A percentile compares a stretch with the other conserved stretches of the same genome.
These are phyloP conservation scores for Astrephomene gubernaculifera DNA, from an alignment of 139 green algal genomes.

Conservation along the genomic window DNA sequence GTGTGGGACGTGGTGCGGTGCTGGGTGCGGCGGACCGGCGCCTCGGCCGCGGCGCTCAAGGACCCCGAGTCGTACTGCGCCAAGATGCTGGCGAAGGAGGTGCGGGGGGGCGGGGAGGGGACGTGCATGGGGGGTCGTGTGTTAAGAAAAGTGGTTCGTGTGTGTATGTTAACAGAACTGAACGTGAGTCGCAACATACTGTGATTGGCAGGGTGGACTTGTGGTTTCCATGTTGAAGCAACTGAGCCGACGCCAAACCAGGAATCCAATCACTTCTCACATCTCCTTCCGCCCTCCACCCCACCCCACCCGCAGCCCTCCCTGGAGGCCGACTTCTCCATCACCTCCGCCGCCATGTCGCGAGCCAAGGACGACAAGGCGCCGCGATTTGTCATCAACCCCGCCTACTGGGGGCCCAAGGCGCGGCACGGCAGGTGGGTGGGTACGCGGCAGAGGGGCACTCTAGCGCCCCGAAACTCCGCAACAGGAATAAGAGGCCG, in stretches of 20 bases:
- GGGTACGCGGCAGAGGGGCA: no score
- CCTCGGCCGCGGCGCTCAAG: slow-evolving; percentile 48
- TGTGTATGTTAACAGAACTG: no score
- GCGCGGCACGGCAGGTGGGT: slow-evolving; percentile 59
- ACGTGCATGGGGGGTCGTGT: no score
- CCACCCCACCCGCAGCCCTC: slow-evolving; percentile 44
- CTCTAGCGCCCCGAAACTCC: no score
- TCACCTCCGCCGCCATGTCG: slow-evolving; percentile 57
- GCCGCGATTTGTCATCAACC: slow-evolving; percentile 85
- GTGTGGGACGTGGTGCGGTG: slow-evolving; percentile 82
- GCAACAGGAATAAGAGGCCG: no score
- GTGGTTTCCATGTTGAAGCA: no score
- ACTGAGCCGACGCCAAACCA: no score
- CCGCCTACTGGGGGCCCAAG: slow-evolving; percentile 93
- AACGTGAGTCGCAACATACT: no score
- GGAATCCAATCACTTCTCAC: not conserved
- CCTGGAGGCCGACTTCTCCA: slow-evolving; percentile 82
- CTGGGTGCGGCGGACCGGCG: slow-evolving; percentile 86
- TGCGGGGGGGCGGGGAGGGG: no score
- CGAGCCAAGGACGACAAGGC: slow-evolving; percentile 54
- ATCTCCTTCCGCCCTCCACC: not conserved
- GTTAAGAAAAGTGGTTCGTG: no score
- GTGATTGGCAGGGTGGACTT: no score
- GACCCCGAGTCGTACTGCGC: slow-evolving; percentile 61
- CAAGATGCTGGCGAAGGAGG: slow-evolving; percentile 80